Base-by-base conservation (phyloP, 441 rosid species). In the Croton laevigatus region DNA sequence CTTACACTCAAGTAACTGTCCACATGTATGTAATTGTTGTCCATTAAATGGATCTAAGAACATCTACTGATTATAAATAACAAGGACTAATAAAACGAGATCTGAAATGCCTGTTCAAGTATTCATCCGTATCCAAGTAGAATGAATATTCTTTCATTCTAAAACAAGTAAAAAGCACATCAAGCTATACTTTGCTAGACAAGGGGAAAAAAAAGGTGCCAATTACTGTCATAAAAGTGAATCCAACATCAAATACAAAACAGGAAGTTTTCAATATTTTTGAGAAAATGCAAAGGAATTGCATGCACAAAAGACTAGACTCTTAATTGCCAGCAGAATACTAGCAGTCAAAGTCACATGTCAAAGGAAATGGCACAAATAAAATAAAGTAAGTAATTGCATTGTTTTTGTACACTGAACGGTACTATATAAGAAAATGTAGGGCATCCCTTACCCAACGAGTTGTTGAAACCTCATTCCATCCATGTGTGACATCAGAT, bases 401-500 rank as follows among this genome's bases (percentile, higher is more conserved):
- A 53, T 53, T 49, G 53, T 16, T 49, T 53, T 53, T n/a, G 57
- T 0, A 53, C 23, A 53, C 57, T n/a, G 4, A 53, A n/a, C n/a
- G 10, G 27, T 53, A 19, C 27, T 53, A 14, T 4, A 22, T 23
- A 52, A 52, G 11, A 52, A 19, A 17, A 52, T 22, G 12, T n/a
- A 4, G 16, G 1, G 58, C 42, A 11, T 22, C 8, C 7, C 86
- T 86, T 81, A 93, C 99, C 97, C 90, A 90, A 58, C 91, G 93
- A 53, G 87, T 68, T n/a, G 83, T 78, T 58, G 99, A 96, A 81
- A 96, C 85, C 53, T 89, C 88, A 45, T 88, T 83, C 99, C 99
- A 91, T 49, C 91, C 91, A 75, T 87, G 98, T 22, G 89, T 93
- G 72, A 91, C 96, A 73, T 91, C 96, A 64, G 98, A 93, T 77